Evolutionary conservation across 208 protist genomes (phyloP).

Genomic region (Crithidia brevicula): DNA sequence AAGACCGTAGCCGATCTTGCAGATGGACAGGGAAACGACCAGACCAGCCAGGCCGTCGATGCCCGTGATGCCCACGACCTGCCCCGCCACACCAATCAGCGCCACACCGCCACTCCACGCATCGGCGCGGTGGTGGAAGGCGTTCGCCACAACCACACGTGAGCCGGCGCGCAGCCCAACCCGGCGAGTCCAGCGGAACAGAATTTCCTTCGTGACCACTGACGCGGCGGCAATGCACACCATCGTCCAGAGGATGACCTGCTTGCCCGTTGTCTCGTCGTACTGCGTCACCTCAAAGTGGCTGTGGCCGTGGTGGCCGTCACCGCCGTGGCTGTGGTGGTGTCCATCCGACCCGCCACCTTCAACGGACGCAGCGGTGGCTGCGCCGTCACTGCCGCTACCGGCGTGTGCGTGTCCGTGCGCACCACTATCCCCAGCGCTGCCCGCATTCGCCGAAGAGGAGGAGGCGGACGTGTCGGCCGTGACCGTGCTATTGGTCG

Average conservation of each 20-base stretch:
- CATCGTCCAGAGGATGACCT: slow-evolving; percentile 85
- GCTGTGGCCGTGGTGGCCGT: slow-evolving; percentile 64
- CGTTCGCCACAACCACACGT: slow-evolving; percentile 87
- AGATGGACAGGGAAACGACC: slow-evolving; percentile 79
- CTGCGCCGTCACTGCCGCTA: not conserved
- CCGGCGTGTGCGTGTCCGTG: slow-evolving; percentile 22
- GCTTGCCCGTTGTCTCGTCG: slow-evolving; percentile 53
- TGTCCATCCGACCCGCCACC: not conserved
- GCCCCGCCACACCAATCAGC: slow-evolving; percentile 78
- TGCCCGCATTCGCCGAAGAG: not conserved
- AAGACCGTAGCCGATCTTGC: slow-evolving; percentile 76
- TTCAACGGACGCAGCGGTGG: not conserved
- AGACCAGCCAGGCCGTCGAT: slow-evolving; percentile 83
- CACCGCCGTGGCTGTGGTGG: slow-evolving; percentile 32
- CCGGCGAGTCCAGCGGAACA: slow-evolving; percentile 82
- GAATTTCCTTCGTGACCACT: slow-evolving; percentile 77
- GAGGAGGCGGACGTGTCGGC: not conserved
- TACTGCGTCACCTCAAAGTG: slow-evolving; percentile 75
- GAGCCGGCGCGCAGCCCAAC: slow-evolving; percentile 78
- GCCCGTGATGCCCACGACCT: slow-evolving; percentile 68
- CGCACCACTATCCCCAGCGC: slow-evolving; percentile 7
- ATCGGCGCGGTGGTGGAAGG: slow-evolving; percentile 89
- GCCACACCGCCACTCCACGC: slow-evolving; percentile 87
- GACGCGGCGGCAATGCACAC: slow-evolving; percentile 67
- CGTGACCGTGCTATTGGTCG: not conserved